These are phyloP conservation scores for Emydomyces testavorans DNA, from an alignment of 2,329 filamentous ascomycete genomes.

Conservation along the genomic window DNA sequence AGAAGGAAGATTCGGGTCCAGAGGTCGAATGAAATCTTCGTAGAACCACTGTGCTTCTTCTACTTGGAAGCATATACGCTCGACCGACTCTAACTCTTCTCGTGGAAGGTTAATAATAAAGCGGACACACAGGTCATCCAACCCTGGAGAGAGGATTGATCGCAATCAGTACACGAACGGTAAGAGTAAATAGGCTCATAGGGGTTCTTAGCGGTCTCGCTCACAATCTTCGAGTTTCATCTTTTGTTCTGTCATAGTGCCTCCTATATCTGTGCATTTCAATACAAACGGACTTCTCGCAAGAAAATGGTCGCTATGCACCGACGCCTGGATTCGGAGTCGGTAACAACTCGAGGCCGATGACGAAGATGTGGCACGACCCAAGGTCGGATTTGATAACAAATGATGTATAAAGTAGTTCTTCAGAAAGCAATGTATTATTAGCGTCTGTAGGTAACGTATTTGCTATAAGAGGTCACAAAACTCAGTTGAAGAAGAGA, in stretches of 20 bases:
- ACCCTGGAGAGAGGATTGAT: constrained; percentile 50
- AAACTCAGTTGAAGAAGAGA: too few relatives aligned
- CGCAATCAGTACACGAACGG: not conserved
- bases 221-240: constrained; percentile 85
- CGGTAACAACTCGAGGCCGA: not conserved
- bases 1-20: constrained; percentile 72
- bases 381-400: not conserved
- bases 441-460: too few relatives aligned
- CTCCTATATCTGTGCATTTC: constrained; percentile 51
- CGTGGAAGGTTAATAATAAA: constrained; percentile 95
- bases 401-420: not conserved
- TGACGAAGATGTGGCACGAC: not conserved
- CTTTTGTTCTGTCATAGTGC: constrained; percentile 61
- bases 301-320: not conserved
- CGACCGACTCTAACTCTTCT: constrained; percentile 78
- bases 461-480: too few relatives aligned
- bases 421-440: not conserved
- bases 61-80: constrained; percentile 94
- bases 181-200: not conserved
- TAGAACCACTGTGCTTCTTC: constrained; percentile 99
- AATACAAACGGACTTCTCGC: constrained; percentile 17
- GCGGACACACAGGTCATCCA: constrained; percentile 94
- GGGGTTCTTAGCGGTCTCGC: too few relatives aligned
- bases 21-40: constrained; percentile 93
- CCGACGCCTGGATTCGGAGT: not conserved